Base-by-base conservation (phyloP, 257 asterid species). In the Rubia yunnanensis region DNA sequence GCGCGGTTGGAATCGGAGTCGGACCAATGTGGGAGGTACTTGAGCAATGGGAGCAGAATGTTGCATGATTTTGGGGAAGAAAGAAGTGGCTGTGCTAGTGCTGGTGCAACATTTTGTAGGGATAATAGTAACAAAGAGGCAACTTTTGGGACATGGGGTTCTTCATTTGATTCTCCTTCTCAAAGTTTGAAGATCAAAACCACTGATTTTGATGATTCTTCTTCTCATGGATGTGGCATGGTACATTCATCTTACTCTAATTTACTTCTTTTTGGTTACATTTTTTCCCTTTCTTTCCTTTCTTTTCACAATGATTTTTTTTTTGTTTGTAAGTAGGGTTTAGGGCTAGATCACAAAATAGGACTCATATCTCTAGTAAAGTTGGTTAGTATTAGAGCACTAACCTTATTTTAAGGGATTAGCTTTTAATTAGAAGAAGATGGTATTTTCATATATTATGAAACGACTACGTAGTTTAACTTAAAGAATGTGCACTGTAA, bases 111-210 rank as follows among this genome's bases (percentile, higher is more conserved):
- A 22, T 69, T 84, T 35, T 67, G 81, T 26, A 66, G 83, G 75
- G 86, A 75, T 31, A 46, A 39, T 26, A 38, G 4, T 14, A 72
- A 30, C 17, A 72, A 70, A 10, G 82, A 83, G 15, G 44, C 83
- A 1, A 74, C 80, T 3, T 73, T 73, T 80, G 69, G 78, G 80
- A 76, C 86, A 4, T 86, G 94, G 90, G 48, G 82, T 50, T 82
- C 84, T 50, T 82, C 94, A 0, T 70, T 77, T 46, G 91, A 84
- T 13, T 79, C 91, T 32, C 73, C 78, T 1, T 58, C 91, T 3
- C 64, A 67, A 6, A 86, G 87, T 60, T 71, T 75, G 36, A 84
- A 79, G 80, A 77, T 79, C 3, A 82, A 74, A 64, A 69, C 70
- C 22, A 54, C 71, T 1, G 77, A 76, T 6, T 50, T 50, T 36